Conservation (phyloP, 257 asterid genomes). For the Petunia secreta region DNA sequence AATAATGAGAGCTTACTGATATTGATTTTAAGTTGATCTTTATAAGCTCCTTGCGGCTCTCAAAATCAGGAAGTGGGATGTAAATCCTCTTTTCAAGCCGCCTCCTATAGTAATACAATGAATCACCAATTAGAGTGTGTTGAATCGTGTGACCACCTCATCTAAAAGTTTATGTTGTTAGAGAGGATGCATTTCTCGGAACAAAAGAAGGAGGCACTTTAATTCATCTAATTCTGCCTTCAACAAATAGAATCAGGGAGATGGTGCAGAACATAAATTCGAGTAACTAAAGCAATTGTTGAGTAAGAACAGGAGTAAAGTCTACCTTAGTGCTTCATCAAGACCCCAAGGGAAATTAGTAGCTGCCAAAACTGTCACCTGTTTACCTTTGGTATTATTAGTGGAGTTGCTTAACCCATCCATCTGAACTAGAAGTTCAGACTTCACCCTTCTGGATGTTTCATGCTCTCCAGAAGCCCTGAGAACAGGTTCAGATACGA, state of each 20-base stretch:
- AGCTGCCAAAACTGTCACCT: slow-evolving; percentile 91
- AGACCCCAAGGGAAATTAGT: slow-evolving; percentile 69
- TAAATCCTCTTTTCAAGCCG: slow-evolving; percentile 88
- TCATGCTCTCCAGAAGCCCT: slow-evolving; percentile 98
- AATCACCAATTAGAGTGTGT: neutral
- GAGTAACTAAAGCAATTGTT: neutral
- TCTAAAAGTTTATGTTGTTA: no score
- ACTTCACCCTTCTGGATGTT: slow-evolving; percentile 85
- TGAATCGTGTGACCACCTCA: no score
- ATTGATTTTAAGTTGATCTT: slow-evolving; percentile 79
- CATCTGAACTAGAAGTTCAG: slow-evolving; percentile 86
- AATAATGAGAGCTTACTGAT: slow-evolving; percentile 48
- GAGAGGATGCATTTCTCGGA: no score
- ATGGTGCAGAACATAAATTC: neutral
- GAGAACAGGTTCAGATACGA: slow-evolving; percentile 15
- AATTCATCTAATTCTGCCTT: neutral
- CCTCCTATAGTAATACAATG: slow-evolving; percentile 52
- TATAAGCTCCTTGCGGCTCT: slow-evolving; percentile 85
- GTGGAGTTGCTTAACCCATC: slow-evolving; percentile 68
- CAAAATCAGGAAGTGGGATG: slow-evolving; percentile 86
- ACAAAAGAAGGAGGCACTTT: no score
- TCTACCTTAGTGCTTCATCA: slow-evolving; percentile 89
- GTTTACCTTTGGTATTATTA: no score
- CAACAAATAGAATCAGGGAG: neutral
- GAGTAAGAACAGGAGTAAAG: neutral